Evolutionary conservation across 306 rosid genomes (phyloP), one percentile per base, ranked within the genome.

Genomic region (Corylus avellana): DNA sequence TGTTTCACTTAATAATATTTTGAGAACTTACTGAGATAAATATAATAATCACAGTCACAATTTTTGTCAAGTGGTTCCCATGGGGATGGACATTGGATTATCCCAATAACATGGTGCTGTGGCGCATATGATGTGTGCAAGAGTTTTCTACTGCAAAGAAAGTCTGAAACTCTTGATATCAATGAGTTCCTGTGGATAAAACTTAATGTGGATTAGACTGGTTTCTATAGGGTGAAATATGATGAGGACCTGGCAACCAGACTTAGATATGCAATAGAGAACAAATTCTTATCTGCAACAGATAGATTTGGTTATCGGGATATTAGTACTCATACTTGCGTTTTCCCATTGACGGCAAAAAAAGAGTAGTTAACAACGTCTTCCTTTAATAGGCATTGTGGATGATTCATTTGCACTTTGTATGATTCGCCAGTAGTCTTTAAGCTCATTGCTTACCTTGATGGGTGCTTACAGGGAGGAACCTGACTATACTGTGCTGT

Each of bases 151-250:
- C 78, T 94, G 64, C 87, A 90, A 85, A 69, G 84, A 1, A 90
- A 92, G 84, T 85, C 91, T 63, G 86, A 85, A 80, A 78, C 86
- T 71, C 82, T 71, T 70, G 93, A 92, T 84, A 53, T 86, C 63
- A 87, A 85, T 61, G 91, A 91, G 74, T 74, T 82, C 51, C 68
- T 85, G 48, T 94, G 97, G 97, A 85, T 92, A 85, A 94, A 94
- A 82, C 83, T 94, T 82, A 92, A 94, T 83, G 97, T 92, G 88
- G 94, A 91, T 72, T 97, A 94, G 89, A 39, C 98, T 82, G 98
- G 98, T 80, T 92, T 94, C 81, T 94, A 94, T 86, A 82, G 98
- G 84, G 98, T 94, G 90, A 92, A 94, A 73, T 94, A 94, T 83
- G 97, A 94, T 51, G 92, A 84, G 77, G 74, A 75, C 53, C 97